Evolutionary conservation across 495 filamentous ascomycete species (phyloP), one percentile per base, ranked within the genome.

Genomic region (Penicillium soppii): DNA sequence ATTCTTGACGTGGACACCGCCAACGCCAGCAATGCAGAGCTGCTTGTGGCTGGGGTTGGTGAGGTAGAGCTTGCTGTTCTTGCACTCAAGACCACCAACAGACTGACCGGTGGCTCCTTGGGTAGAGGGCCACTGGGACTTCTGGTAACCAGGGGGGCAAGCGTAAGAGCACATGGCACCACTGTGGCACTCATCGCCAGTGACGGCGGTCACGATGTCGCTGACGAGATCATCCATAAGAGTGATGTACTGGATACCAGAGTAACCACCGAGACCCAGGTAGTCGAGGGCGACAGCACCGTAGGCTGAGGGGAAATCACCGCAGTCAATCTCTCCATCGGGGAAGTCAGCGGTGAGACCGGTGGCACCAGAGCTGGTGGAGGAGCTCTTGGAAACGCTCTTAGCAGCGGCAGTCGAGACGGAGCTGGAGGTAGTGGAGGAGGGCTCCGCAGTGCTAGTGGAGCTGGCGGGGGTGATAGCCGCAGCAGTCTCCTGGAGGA

Each of bases 141-240:
- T 97, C 61, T 92, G 85, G 75, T 91, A 97, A 45, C 92, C 92
- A 38, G 85, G 63, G 6, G 94, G 92, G 75, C 94, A 98, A 43
- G 88, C 89, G 62, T 97, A 98, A 5, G 92, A 96, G 79, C 94
- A 97, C 74, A 90, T 88, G 37, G 77, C 72, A 32, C 83, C 85
- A 7, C 75, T 64, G 20, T 55, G 66, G 69, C 90, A 91, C 41
- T 64, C 67, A 25, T 75, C 65, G 9, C 76, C 78, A 15, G 66
- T 69, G 42, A 85, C 81, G n/a, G 71, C 72, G 46, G 87, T 85
- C 35, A 75, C 78, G 49, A 89, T 90, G 46, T 81, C 65, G 58
- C 82, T 83, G 46, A 80, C 68, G 19, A 74, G 41, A 13, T 68
- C 57, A 33, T 63, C 73, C 39, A 65, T 56, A 10, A 64, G 29